These are phyloP conservation scores for Coelastrella sp. DNA, from an alignment of 139 green algal species.

Conservation along the genomic window DNA sequence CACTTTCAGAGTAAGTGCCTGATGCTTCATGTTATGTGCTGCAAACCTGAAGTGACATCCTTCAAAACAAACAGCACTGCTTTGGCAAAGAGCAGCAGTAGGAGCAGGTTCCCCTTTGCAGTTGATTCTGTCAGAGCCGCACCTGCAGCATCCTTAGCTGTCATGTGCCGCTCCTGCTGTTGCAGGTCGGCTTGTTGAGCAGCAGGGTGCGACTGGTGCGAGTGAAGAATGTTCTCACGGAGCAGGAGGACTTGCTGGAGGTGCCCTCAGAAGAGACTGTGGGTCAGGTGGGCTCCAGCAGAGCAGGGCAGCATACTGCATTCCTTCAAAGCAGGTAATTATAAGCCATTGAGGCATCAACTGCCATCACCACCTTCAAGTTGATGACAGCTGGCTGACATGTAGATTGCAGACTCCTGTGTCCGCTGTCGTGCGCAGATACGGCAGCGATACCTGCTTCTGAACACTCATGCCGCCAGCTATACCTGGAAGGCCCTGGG, in stretches of 20 bases:
- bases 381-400: neutral
- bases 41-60: neutral
- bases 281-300: constrained; percentile 49
- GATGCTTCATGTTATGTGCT: neutral
- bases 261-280: constrained; percentile 80
- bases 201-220: constrained; percentile 65
- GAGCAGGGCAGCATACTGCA: neutral
- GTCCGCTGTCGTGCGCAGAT: constrained; percentile 56
- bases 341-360: neutral
- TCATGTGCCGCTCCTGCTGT: neutral
- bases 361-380: no score
- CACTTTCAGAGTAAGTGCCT: constrained; percentile 55
- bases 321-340: neutral
- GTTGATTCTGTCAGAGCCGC: neutral
- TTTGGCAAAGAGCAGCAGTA: neutral
- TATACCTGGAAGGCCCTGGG: constrained; percentile 85
- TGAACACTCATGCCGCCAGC: constrained; percentile 80
- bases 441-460: constrained; percentile 75
- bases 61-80: neutral
- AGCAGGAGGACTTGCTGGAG: constrained; percentile 82
- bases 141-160: neutral
- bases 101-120: neutral
- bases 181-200: constrained; percentile 68
- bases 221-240: constrained; percentile 89
- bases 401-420: neutral